A percentile compares a stretch with the other conserved stretches of the same genome.
Evolutionary conservation across 2,329 filamentous ascomycete genomes (phyloP).

Genomic region (Paraphoma chrysanthemicola): DNA sequence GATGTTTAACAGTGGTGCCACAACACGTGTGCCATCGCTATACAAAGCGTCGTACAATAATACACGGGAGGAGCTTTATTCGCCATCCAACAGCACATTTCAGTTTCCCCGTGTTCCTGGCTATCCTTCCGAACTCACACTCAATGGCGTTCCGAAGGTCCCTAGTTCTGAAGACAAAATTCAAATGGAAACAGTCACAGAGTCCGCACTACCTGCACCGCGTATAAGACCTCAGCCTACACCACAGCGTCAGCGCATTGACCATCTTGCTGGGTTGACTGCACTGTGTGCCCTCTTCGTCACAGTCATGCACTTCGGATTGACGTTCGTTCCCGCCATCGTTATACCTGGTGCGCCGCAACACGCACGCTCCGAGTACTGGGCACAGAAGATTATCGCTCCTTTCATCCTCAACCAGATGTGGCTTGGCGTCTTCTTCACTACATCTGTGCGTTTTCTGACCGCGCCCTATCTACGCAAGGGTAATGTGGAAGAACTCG

Average conservation of each 20-base stretch:
- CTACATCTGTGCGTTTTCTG: slow-evolving; percentile 53
- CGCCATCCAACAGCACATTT: background rate
- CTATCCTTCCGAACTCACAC: slow-evolving; percentile 24
- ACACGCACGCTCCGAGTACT: slow-evolving; percentile 51
- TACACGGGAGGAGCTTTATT: background rate
- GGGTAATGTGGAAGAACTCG: slow-evolving; percentile 49
- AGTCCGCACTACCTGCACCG: slow-evolving; percentile 37
- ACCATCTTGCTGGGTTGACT: slow-evolving; percentile 57
- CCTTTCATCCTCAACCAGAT: slow-evolving; percentile 37
- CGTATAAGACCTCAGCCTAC: slow-evolving; percentile 37
- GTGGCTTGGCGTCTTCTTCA: slow-evolving; percentile 49
- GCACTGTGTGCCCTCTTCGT: slow-evolving; percentile 54
- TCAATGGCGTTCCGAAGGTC: slow-evolving; percentile 11
- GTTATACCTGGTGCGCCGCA: slow-evolving; percentile 44
- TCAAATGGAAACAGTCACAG: slow-evolving; percentile 37
- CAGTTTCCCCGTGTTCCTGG: background rate
- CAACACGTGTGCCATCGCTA: slow-evolving; percentile 27
- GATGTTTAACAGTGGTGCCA: slow-evolving; percentile 29
- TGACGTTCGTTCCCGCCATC: slow-evolving; percentile 50
- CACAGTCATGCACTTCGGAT: slow-evolving; percentile 54
- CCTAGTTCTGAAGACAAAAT: slow-evolving; percentile 25
- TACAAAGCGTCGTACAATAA: slow-evolving; percentile 5
- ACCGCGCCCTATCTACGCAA: slow-evolving; percentile 48
- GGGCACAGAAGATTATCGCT: slow-evolving; percentile 51
- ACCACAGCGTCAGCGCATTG: slow-evolving; percentile 44